Percentiles rank a stretch among this genome's conserved stretches.
phyloP scores from a whole-genome alignment of 2,329 filamentous ascomycete genomes.

The Gremmenia infestans region DNA sequence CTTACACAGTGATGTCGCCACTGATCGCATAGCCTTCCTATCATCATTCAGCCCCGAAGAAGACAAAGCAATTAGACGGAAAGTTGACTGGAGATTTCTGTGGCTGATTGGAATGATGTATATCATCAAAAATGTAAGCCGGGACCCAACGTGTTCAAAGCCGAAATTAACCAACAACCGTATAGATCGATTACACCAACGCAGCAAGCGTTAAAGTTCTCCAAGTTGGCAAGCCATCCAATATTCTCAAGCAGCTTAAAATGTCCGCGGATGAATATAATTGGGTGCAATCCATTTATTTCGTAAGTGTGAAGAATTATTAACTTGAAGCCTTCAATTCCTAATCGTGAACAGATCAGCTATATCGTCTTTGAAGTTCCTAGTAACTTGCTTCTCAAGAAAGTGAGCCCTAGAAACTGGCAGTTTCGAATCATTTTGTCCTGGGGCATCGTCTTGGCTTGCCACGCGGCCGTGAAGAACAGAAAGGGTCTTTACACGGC shows the following conservation, averaged over 20 bases:
- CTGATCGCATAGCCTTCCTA: slow-evolving; percentile 29
- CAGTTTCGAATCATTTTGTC: slow-evolving; percentile 34
- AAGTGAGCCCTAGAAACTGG: slow-evolving; percentile 33
- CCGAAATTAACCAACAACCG: neutral
- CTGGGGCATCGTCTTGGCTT: slow-evolving; percentile 36
- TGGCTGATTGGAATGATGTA: slow-evolving; percentile 38
- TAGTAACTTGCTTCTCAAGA: slow-evolving; percentile 36
- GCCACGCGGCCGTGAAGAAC: slow-evolving; percentile 37
- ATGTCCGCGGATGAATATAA: slow-evolving; percentile 40
- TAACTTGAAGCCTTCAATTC: neutral
- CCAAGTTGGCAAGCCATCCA: slow-evolving; percentile 35
- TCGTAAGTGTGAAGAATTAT: slow-evolving; percentile 24
- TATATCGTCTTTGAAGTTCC: slow-evolving; percentile 39
- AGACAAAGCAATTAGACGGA: slow-evolving; percentile 36
- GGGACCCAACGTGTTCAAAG: neutral
- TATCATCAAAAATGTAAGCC: slow-evolving; percentile 37
- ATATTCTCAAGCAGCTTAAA: slow-evolving; percentile 35
- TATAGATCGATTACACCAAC: slow-evolving; percentile 36
- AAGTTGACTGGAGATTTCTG: slow-evolving; percentile 36
- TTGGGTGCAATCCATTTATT: slow-evolving; percentile 37
- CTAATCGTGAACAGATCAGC: slow-evolving; percentile 26
- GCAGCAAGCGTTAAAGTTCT: slow-evolving; percentile 39
- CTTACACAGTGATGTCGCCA: slow-evolving; percentile 10
- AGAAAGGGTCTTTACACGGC: slow-evolving; percentile 35
- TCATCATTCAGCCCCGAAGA: slow-evolving; percentile 36